Base-by-base conservation (phyloP, 1,139 yeast species). In the Sugiyamaella grinbergsii region DNA sequence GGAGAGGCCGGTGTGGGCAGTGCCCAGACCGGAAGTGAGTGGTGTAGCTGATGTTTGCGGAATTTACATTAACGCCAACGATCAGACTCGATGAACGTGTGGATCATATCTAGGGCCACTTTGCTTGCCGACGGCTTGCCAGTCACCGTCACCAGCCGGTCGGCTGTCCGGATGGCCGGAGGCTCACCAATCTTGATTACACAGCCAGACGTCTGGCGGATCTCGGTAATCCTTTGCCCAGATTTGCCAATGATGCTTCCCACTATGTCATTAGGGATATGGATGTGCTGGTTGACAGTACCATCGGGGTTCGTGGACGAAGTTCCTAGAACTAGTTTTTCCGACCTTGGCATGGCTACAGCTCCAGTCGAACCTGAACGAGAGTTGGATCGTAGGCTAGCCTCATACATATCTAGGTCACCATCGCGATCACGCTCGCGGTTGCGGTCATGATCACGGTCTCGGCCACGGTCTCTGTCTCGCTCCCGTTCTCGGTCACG, bases 211-310 rank as follows among this genome's bases (percentile, higher is more conserved):
- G 76, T 78, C 63, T 82, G 81, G 61, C 95, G 76, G 45, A 88
- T 84, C 52, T 90, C 94, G 65, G 83, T 89, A 60, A 88, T 85
- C 66, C 93, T 77, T 18, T 83, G 73, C 34, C 95, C 95, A 58
- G 81, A 81, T 62, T 83, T 85, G 55, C 96, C 96, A 60, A 88
- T 85, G 50, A 88, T 75, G 28, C 94, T 89, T 28, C 95, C 96
- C 45, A 88, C 93, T 67, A 81, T 80, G 50, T 82, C 87, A 62
- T 82, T 82, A 36, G 94, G 89, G 65, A 87, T 83, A 19, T 74
- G 71, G 18, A 82, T 15, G 15, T 40, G 44, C 44, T 40, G 44
- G 6, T 11, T 19, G 36, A 40, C 20, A 5, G 44, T 40, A 13
- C 44, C 44, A 18, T 40, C 44, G 10, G 44, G 28, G 26, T 40